Percentiles rank a stretch among this genome's conserved stretches.
Evolutionary conservation across 1,139 yeast genomes (phyloP).

Genomic region (Pneumocystis jirovecii): DNA sequence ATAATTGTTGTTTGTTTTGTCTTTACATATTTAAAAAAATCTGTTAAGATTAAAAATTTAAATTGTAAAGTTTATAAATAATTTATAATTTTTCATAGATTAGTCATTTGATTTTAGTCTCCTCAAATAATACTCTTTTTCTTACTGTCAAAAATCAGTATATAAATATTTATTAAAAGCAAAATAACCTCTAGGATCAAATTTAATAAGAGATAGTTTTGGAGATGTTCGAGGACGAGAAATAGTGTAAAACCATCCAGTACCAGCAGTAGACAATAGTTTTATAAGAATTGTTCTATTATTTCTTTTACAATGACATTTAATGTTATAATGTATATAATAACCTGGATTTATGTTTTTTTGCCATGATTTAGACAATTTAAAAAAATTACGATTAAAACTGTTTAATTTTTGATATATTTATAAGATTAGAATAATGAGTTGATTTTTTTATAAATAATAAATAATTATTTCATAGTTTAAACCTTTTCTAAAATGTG

Average conservation of each 20-base stretch:
- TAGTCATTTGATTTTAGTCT: neutral
- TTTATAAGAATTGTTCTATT: conserved; percentile 8
- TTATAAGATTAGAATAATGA: neutral
- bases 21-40: neutral
- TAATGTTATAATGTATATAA: neutral
- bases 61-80: neutral
- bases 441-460: neutral
- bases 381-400: neutral
- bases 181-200: conserved; percentile 9
- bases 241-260: conserved; percentile 10
- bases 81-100: neutral
- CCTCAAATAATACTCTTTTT: neutral
- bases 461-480: neutral
- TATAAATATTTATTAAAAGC: neutral
- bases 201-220: conserved; percentile 10
- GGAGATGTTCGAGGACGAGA: conserved; percentile 11
- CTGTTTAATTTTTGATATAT: neutral
- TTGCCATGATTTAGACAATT: neutral
- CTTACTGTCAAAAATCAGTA: neutral
- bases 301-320: conserved; percentile 1
- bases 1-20: neutral
- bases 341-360: neutral
- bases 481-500: neutral
- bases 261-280: conserved; percentile 12
- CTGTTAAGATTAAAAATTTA: neutral